phyloP scores from a whole-genome alignment of 2,329 filamentous ascomycete species.

The Trichoderma harzianum region DNA sequence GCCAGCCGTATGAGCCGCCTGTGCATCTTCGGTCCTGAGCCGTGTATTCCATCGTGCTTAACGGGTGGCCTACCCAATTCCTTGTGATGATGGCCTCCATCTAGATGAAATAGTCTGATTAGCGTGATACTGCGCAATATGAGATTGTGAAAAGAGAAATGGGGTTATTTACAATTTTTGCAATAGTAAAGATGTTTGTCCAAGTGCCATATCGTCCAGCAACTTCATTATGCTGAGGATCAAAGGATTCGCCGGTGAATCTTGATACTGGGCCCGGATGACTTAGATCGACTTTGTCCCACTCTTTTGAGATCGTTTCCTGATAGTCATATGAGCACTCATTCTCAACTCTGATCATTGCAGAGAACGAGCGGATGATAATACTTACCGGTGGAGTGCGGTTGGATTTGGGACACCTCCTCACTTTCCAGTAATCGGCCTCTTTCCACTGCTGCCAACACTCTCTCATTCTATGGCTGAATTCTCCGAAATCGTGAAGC shows the following conservation, averaged over 20 bases:
- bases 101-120: slow-evolving; percentile 14
- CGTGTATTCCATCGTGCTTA: slow-evolving; percentile 9
- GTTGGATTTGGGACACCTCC: slow-evolving; percentile 23
- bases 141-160: not conserved
- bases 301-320: slow-evolving; percentile 28
- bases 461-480: slow-evolving; percentile 23
- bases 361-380: not conserved
- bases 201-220: slow-evolving; percentile 30
- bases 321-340: not conserved
- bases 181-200: slow-evolving; percentile 31
- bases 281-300: slow-evolving; percentile 22
- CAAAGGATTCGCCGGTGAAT: slow-evolving; percentile 22
- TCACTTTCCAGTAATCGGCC: slow-evolving; percentile 20
- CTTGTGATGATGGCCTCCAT: slow-evolving; percentile 30
- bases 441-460: slow-evolving; percentile 20
- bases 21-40: not conserved
- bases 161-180: slow-evolving; percentile 25
- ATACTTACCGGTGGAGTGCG: slow-evolving; percentile 26
- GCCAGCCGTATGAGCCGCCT: slow-evolving; percentile 24
- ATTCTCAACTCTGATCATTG: not conserved
- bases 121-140: not conserved
- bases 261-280: not conserved
- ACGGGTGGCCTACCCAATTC: slow-evolving; percentile 14
- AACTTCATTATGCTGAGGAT: slow-evolving; percentile 14
- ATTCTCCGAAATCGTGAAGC: slow-evolving; percentile 30